Evolutionary conservation across 257 asterid species (phyloP).

Genomic region (Nicotiana obtusifolia): DNA sequence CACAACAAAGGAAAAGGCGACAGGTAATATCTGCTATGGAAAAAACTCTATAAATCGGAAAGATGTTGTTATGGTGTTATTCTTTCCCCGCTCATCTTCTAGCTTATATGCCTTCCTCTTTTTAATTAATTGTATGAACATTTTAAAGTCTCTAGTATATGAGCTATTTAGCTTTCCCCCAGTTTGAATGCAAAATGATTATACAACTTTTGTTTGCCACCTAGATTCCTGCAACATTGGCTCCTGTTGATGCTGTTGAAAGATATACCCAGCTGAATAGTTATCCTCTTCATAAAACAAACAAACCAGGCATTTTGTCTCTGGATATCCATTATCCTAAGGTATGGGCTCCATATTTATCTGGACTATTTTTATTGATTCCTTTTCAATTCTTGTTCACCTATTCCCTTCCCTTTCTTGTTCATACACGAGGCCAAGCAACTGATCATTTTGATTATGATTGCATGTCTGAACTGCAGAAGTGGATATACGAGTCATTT

Average conservation of each 20-base stretch:
- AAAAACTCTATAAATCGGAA: background rate
- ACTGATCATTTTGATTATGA: background rate
- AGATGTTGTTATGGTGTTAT: background rate
- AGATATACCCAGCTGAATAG: slow-evolving; percentile 84
- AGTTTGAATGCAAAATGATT: background rate
- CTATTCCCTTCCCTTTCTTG: background rate
- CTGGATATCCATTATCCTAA: slow-evolving; percentile 69
- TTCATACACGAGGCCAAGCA: background rate
- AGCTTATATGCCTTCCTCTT: background rate
- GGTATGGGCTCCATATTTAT: slow-evolving; percentile 36
- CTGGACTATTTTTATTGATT: background rate
- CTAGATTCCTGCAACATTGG: slow-evolving; percentile 69
- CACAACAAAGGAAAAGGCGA: slow-evolving; percentile 85
- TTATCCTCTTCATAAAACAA: slow-evolving; percentile 89
- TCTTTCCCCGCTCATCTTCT: background rate
- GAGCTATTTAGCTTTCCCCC: background rate
- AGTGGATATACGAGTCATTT: background rate
- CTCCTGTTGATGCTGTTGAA: slow-evolving; percentile 69
- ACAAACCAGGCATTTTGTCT: slow-evolving; percentile 88
- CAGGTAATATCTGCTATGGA: slow-evolving; percentile 41
- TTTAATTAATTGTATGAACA: background rate
- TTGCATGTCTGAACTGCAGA: background rate
- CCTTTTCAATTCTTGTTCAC: background rate
- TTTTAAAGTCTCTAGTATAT: background rate
- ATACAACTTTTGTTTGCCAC: background rate